These are phyloP conservation scores for Torrubiella hemipterigena DNA, from an alignment of 2,329 filamentous ascomycete species.

Conservation along the genomic window DNA sequence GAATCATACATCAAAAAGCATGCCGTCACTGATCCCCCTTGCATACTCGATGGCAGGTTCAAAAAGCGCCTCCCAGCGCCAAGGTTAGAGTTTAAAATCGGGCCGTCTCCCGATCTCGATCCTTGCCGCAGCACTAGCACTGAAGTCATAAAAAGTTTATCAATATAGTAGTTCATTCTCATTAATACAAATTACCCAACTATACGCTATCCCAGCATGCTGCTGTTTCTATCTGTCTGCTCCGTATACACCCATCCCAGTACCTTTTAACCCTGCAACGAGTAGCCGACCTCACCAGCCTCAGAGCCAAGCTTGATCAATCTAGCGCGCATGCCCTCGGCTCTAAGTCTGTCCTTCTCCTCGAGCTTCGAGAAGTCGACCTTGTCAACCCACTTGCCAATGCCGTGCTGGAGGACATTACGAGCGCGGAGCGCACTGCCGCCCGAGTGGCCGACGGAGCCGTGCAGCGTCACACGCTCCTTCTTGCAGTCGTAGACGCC, in stretches of 20 bases:
- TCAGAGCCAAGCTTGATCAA: constrained; percentile 50
- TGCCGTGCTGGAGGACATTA: constrained; percentile 65
- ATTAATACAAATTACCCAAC: too few species aligned
- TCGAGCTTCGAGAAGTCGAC: constrained; percentile 41
- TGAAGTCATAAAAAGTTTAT: too few species aligned
- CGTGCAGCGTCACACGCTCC: constrained; percentile 62
- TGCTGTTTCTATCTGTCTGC: too few species aligned
- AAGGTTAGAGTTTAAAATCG: too few species aligned
- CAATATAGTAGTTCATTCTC: too few species aligned
- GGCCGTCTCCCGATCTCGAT: too few species aligned
- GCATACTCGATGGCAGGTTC: too few species aligned
- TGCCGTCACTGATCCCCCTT: too few species aligned
- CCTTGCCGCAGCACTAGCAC: too few species aligned
- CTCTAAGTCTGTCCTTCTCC: constrained; percentile 31
- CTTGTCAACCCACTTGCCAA: constrained; percentile 51
- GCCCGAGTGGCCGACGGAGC: constrained; percentile 51
- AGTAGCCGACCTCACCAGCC: constrained; percentile 52
- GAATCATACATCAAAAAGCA: too few species aligned
- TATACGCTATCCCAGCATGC: too few species aligned
- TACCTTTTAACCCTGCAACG: constrained; percentile 43
- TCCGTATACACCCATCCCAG: not conserved
- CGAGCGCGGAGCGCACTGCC: constrained; percentile 47
- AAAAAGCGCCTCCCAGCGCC: too few species aligned
- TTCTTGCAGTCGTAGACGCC: constrained; percentile 48
- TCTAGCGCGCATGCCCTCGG: constrained; percentile 51